Evolutionary conservation across 1,139 yeast species (phyloP).

Genomic region (Pneumocystis sp.): DNA sequence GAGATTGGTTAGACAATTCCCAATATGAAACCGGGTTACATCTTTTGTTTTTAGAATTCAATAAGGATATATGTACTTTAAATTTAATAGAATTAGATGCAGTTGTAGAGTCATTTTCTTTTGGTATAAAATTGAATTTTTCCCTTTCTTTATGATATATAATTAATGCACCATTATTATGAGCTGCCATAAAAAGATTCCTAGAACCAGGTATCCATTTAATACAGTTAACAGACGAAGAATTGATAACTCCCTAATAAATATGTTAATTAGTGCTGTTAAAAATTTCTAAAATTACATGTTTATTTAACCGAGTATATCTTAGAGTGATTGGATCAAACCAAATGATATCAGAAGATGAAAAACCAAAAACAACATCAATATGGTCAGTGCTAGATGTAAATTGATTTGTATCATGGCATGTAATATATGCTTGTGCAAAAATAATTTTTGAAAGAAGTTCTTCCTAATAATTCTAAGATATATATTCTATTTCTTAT

Average conservation of each 20-base stretch:
- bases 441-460: conserved; percentile 27
- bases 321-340: conserved; percentile 33
- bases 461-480: conserved; percentile 20
- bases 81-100: neutral
- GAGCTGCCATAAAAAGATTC: conserved; percentile 27
- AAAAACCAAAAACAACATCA: conserved; percentile 37
- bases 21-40: conserved; percentile 44
- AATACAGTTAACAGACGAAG: conserved; percentile 26
- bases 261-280: neutral
- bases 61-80: neutral
- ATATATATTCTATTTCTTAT: neutral
- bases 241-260: conserved; percentile 24
- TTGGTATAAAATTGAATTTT: conserved; percentile 16
- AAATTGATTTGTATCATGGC: conserved; percentile 26
- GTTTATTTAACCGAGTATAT: conserved; percentile 38
- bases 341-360: conserved; percentile 46
- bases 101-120: neutral
- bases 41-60: conserved; percentile 9
- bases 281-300: conserved; percentile 17
- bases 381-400: conserved; percentile 28
- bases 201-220: conserved; percentile 31
- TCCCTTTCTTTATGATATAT: conserved; percentile 31
- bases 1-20: conserved; percentile 44
- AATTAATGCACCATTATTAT: conserved; percentile 29
- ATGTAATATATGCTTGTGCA: conserved; percentile 29